A percentile compares a stretch with the other conserved stretches of the same genome.
phyloP scores from a whole-genome alignment of 2,329 filamentous ascomycete species.

The Nothomitra cinnamomea region DNA sequence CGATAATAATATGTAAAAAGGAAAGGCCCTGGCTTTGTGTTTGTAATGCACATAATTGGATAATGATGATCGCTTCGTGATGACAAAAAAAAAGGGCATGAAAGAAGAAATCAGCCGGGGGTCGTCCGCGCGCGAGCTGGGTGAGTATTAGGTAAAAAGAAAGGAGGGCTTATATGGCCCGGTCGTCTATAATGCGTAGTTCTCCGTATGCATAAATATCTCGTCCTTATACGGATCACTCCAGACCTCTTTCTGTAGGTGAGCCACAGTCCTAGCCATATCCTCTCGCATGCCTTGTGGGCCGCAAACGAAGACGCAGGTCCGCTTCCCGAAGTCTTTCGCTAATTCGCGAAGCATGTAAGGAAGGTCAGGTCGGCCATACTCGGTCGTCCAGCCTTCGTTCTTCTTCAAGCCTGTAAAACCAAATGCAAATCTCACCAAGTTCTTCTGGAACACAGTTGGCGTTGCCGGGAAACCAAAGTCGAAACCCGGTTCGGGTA shows the following conservation, averaged over 20 bases:
- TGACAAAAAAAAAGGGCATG: background rate
- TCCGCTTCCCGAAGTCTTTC: constrained; percentile 61
- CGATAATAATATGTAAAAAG: too few relatives aligned
- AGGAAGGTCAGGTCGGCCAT: constrained; percentile 73
- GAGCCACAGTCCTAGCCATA: constrained; percentile 71
- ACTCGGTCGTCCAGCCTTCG: constrained; percentile 81
- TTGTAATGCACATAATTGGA: too few relatives aligned
- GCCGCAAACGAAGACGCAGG: constrained; percentile 85
- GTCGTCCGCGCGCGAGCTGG: background rate
- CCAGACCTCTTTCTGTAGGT: constrained; percentile 62
- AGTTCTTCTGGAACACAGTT: constrained; percentile 71
- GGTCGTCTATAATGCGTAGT: constrained; percentile 55
- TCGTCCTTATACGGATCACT: constrained; percentile 66
- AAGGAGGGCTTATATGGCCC: background rate
- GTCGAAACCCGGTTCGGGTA: constrained; percentile 5
- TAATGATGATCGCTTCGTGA: too few relatives aligned
- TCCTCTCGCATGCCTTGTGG: constrained; percentile 75
- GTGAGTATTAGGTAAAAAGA: background rate
- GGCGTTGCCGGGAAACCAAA: constrained; percentile 64
- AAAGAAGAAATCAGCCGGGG: background rate
- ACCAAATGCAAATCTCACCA: constrained; percentile 82
- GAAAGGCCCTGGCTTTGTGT: too few relatives aligned
- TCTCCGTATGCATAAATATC: constrained; percentile 88
- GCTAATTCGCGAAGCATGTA: constrained; percentile 76
- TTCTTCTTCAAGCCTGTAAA: constrained; percentile 26